phyloP scores from a whole-genome alignment of 106 monocot species.

The Dendrobium nobile region DNA sequence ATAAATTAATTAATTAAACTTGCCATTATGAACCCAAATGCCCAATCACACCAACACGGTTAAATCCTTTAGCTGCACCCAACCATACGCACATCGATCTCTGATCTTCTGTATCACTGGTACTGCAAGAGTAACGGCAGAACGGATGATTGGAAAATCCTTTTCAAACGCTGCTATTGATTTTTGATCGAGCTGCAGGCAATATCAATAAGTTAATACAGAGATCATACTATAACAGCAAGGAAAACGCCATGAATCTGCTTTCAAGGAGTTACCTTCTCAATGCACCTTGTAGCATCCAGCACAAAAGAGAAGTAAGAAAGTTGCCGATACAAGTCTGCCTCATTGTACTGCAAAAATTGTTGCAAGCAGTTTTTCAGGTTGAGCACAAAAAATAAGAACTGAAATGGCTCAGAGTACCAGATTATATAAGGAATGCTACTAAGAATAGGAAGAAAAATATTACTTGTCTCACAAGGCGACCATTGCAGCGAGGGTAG shows the following conservation, averaged over 20 bases:
- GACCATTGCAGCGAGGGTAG: constrained; percentile 82
- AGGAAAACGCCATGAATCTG: neutral
- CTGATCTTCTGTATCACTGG: constrained; percentile 46
- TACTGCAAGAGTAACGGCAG: constrained; percentile 33
- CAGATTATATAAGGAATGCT: neutral
- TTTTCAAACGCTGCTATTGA: constrained; percentile 32
- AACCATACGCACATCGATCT: constrained; percentile 68
- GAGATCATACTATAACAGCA: neutral
- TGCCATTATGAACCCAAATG: neutral
- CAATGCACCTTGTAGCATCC: constrained; percentile 50
- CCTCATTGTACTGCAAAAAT: constrained; percentile 64
- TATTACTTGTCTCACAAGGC: constrained; percentile 64
- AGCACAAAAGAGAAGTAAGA: constrained; percentile 73
- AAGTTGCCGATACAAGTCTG: constrained; percentile 81
- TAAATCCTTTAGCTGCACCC: constrained; percentile 64
- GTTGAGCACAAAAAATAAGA: neutral
- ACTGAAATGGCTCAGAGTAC: neutral
- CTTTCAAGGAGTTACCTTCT: constrained; percentile 43
- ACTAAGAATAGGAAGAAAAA: neutral
- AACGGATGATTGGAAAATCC: constrained; percentile 31
- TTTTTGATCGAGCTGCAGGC: constrained; percentile 52
- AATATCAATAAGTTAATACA: neutral
- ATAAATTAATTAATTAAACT: no score
- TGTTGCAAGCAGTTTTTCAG: neutral
- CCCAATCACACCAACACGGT: constrained; percentile 35